Evolutionary conservation across 2,329 filamentous ascomycete species (phyloP).

Genomic region (Cytospora schulzeri): DNA sequence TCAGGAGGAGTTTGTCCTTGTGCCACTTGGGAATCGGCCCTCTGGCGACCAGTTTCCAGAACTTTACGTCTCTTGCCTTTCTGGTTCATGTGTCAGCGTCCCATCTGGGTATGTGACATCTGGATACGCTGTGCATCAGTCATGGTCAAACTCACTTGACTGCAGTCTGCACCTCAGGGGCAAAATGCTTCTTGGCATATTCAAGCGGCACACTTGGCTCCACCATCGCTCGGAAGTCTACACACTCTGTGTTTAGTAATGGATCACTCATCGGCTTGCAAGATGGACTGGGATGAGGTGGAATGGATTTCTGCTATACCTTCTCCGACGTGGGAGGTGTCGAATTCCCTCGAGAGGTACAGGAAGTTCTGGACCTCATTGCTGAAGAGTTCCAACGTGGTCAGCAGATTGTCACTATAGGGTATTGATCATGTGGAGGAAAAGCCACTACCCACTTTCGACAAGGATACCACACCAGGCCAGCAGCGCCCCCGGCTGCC

Average conservation of each 20-base stretch:
- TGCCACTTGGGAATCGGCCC: conserved; percentile 7
- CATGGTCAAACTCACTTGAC: neutral
- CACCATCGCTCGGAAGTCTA: conserved; percentile 15
- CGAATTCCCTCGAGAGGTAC: conserved; percentile 13
- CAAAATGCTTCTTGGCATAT: conserved; percentile 10
- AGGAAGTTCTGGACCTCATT: conserved; percentile 16
- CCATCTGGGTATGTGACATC: no score
- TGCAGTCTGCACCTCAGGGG: neutral
- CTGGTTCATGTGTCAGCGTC: neutral
- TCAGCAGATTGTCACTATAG: neutral
- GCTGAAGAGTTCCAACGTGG: neutral
- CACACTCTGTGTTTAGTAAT: neutral
- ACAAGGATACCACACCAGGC: conserved; percentile 15
- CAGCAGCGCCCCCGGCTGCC: conserved; percentile 7
- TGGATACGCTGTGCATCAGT: neutral
- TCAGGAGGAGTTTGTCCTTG: conserved; percentile 5
- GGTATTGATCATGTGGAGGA: neutral
- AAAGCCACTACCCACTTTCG: neutral
- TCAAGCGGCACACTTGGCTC: conserved; percentile 10
- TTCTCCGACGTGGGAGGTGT: conserved; percentile 12
- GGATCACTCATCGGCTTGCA: fast-evolving
- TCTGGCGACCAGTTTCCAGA: conserved; percentile 13
- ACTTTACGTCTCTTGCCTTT: conserved; percentile 15
- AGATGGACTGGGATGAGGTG: no score
- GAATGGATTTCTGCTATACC: no score